Percentiles rank a stretch among this genome's conserved stretches.
These are phyloP conservation scores for Xeromyces bisporus DNA, from an alignment of 495 filamentous ascomycete genomes.

Conservation along the genomic window DNA sequence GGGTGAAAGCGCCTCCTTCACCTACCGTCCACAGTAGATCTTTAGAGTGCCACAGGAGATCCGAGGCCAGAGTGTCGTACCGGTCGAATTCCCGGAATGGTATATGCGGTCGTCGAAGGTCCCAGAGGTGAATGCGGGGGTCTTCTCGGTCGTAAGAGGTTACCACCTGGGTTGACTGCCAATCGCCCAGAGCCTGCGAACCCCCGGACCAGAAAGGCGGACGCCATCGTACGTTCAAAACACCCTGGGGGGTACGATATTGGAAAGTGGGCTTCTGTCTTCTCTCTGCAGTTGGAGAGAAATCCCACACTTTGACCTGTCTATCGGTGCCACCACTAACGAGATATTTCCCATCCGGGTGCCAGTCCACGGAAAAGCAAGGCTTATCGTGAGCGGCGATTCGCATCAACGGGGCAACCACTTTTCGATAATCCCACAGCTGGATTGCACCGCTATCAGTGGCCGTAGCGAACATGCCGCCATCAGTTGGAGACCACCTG, in stretches of 20 bases:
- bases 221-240: conserved; percentile 71
- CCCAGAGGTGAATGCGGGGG: conserved; percentile 72
- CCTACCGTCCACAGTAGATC: conserved; percentile 87
- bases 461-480: conserved; percentile 70
- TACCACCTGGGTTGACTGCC: conserved; percentile 52
- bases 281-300: conserved; percentile 58
- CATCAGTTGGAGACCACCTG: conserved; percentile 76
- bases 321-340: conserved; percentile 71
- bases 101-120: conserved; percentile 70
- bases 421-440: conserved; percentile 50
- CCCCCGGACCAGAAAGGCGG: conserved; percentile 60
- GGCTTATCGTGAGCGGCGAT: conserved; percentile 72
- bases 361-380: conserved; percentile 81
- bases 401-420: conserved; percentile 42
- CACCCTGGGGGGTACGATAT: conserved; percentile 46
- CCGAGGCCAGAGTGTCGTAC: conserved; percentile 52
- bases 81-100: conserved; percentile 72
- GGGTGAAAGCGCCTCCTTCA: conserved; percentile 64
- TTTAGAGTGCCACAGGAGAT: conserved; percentile 79
- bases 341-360: conserved; percentile 82
- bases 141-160: conserved; percentile 52
- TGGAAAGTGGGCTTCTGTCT: conserved; percentile 56
- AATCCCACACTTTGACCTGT: conserved; percentile 83
- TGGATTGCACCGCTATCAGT: conserved; percentile 73
- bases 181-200: conserved; percentile 41